phyloP scores from a whole-genome alignment of 495 filamentous ascomycete species.

The Aspergillus mulundensis region DNA sequence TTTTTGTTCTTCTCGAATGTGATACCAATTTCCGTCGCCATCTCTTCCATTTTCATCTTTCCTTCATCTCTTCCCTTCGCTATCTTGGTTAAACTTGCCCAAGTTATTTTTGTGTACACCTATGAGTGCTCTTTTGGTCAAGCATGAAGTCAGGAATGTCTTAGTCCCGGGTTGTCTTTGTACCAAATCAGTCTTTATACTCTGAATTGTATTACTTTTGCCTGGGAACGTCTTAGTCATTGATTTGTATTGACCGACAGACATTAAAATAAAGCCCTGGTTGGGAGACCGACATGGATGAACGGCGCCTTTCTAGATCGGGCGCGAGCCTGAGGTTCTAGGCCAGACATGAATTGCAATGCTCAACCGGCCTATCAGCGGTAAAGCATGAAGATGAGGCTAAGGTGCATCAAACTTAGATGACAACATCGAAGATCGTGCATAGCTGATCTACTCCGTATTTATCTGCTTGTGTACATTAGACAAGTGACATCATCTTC shows the following conservation, averaged over 20 bases:
- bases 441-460: neutral
- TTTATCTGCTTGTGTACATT: neutral
- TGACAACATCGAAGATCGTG: neutral
- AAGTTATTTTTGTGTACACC: conserved; percentile 23
- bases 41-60: neutral
- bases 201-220: too few relatives aligned
- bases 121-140: conserved; percentile 7
- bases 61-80: neutral
- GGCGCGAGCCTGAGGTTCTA: too few relatives aligned
- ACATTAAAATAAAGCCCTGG: too few relatives aligned
- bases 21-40: conserved; percentile 1
- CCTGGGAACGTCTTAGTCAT: too few relatives aligned
- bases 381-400: neutral
- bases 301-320: too few relatives aligned
- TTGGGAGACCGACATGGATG: too few relatives aligned
- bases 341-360: neutral
- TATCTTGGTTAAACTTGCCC: conserved; percentile 7
- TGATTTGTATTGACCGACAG: too few relatives aligned
- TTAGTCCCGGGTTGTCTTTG: neutral
- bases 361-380: neutral
- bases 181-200: too few relatives aligned
- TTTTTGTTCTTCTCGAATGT: conserved; percentile 4
- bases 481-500: neutral
- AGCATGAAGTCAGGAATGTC: conserved; percentile 3
- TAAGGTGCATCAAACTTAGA: neutral